Conservation (phyloP, 345 rosid genomes). For the Ceriops decandra region DNA sequence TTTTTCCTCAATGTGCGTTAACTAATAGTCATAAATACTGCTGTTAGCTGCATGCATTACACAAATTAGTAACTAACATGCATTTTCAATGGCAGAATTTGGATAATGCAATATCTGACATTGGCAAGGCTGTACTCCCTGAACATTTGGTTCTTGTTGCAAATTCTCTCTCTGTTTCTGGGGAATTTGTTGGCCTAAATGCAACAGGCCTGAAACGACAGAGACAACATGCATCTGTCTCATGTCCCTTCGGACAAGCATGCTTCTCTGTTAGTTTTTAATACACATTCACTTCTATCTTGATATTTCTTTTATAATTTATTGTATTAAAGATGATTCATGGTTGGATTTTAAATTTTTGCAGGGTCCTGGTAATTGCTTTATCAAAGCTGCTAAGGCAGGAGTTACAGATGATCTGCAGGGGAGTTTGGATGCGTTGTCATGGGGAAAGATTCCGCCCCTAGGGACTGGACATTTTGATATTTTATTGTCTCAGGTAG, state of each 20-base stretch:
- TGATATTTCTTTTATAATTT: slow-evolving; percentile 3
- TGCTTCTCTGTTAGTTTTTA: slow-evolving; percentile 74
- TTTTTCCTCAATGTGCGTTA: slow-evolving; percentile 59
- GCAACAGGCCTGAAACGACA: slow-evolving; percentile 66
- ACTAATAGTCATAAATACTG: not conserved
- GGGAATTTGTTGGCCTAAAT: slow-evolving; percentile 85
- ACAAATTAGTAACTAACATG: not conserved
- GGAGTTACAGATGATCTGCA: slow-evolving; percentile 60
- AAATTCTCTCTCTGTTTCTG: slow-evolving; percentile 62
- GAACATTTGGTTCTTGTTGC: slow-evolving; percentile 72
- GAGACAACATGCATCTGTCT: slow-evolving; percentile 51
- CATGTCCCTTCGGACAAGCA: slow-evolving; percentile 82
- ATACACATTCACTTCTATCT: not conserved
- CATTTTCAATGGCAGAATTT: slow-evolving; percentile 47
- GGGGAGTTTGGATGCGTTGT: slow-evolving; percentile 76
- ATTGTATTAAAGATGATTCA: not conserved
- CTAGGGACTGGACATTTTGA: slow-evolving; percentile 80
- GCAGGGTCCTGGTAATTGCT: slow-evolving; percentile 78
- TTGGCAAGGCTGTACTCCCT: slow-evolving; percentile 64
- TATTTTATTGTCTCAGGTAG: slow-evolving; percentile 62
- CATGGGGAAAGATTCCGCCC: slow-evolving; percentile 78
- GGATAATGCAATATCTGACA: slow-evolving; percentile 72
- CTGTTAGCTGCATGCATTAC: not conserved
- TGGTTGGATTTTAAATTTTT: slow-evolving; percentile 16
- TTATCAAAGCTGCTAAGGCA: slow-evolving; percentile 82